Evolutionary conservation across 306 rosid species (phyloP), one percentile per base, ranked within the genome.

Genomic region (Notholithocarpus densiflorus): DNA sequence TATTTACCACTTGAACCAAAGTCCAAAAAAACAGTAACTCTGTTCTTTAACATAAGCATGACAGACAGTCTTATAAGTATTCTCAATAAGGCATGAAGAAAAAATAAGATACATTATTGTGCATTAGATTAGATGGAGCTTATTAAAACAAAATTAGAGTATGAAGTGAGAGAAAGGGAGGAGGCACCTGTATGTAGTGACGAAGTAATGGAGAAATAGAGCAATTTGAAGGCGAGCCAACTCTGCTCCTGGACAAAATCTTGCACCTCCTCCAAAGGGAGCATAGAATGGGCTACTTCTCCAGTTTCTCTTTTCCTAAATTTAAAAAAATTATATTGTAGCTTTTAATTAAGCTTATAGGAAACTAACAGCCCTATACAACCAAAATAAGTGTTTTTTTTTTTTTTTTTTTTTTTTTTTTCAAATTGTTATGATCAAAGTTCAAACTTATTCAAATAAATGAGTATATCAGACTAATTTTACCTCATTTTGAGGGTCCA

Each of bases 211-310:
- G 64, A 94, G 97, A 79, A 94, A 94, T 27, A 94, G 59, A 66
- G 98, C 93, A 73, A 94, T 94, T 71, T 94, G 98, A 68, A 94
- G 97, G 40, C 95, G 98, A 76, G 95, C 93, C 55, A 94, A 56
- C 74, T 94, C 97, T 55, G 98, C 97, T 76, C 98, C 98, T 0
- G 98, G 97, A 85, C 98, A 94, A 74, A 94, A 91, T 77, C 98
- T 89, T 51, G 89, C 93, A 43, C 98, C 98, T 87, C 97, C 97
- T 71, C 98, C 98, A 71, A 94, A 94, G 43, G 98, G 98, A 55
- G 95, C 87, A 82, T 79, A 92, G 78, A 81, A 87, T 71, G 92
- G 89, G 88, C 97, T 87, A 60, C 73, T 94, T 86, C 97, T 89
- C 95, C 95, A 94, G 76, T 91, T 94, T 83, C 92, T 91, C 85